These are phyloP conservation scores for Chalciporus pseudorubinellus DNA, from an alignment of 768 basidiomycete species.

Conservation along the genomic window DNA sequence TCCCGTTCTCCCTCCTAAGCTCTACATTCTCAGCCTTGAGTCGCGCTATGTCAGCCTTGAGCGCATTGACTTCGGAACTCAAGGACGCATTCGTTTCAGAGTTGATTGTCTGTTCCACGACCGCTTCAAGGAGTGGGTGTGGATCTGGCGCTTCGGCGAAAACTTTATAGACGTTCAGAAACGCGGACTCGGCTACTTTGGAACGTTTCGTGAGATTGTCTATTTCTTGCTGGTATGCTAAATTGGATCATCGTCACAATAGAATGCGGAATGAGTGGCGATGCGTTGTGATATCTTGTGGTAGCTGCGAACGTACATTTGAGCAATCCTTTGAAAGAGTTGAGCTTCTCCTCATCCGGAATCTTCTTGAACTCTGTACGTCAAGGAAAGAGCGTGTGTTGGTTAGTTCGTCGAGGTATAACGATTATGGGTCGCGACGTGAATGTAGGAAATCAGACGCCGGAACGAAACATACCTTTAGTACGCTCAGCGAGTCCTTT, in stretches of 20 bases:
- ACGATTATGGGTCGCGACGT: no score
- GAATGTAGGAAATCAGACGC: background rate
- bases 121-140: conserved; percentile 92
- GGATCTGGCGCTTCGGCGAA: conserved; percentile 97
- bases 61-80: conserved; percentile 67
- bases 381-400: background rate
- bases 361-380: conserved; percentile 91
- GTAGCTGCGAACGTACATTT: conserved; percentile 54
- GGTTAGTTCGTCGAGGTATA: background rate
- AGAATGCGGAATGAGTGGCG: no score
- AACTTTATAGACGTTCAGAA: conserved; percentile 95
- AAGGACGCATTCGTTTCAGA: conserved; percentile 35
- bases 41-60: conserved; percentile 71
- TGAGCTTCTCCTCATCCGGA: conserved; percentile 83
- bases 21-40: conserved; percentile 82
- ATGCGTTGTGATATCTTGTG: background rate
- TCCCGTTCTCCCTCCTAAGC: conserved; percentile 67
- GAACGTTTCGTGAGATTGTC: conserved; percentile 92
- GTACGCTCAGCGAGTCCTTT: conserved; percentile 95
- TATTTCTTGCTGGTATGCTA: conserved; percentile 96
- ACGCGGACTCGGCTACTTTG: conserved; percentile 91
- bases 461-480: conserved; percentile 55
- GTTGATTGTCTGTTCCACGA: conserved; percentile 93
- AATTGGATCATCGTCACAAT: background rate
- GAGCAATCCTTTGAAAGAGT: conserved; percentile 84